A percentile compares a stretch with the other conserved stretches of the same genome.
Evolutionary conservation across 192 early-diverging fungal species (phyloP).

Genomic region (Spinellus fusiger): DNA sequence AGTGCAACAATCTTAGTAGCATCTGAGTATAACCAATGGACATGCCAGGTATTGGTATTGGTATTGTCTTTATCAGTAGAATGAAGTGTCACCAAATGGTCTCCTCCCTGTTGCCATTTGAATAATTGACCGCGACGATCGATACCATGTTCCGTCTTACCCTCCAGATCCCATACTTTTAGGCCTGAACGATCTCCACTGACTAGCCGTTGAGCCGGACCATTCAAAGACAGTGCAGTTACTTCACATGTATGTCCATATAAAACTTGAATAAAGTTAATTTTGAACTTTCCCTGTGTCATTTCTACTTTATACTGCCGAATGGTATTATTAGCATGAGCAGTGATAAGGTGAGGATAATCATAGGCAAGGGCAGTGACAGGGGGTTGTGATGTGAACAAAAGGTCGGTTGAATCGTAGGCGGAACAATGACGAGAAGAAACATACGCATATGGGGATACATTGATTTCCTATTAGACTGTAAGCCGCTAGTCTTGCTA

Average conservation of each 20-base stretch:
- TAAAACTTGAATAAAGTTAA: constrained; percentile 33
- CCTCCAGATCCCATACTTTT: constrained; percentile 41
- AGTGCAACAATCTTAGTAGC: neutral
- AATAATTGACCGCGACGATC: neutral
- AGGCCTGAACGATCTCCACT: constrained; percentile 39
- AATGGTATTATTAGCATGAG: constrained; percentile 43
- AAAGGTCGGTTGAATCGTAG: constrained; percentile 1
- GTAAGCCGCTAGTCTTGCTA: neutral
- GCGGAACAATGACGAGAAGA: constrained; percentile 16
- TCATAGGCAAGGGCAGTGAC: constrained; percentile 32
- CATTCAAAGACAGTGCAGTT: constrained; percentile 41
- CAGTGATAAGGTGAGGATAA: constrained; percentile 36
- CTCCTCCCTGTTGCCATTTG: neutral
- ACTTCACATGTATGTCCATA: constrained; percentile 43
- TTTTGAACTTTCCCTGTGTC: constrained; percentile 1
- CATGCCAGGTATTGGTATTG: neutral
- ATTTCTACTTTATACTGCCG: constrained; percentile 34
- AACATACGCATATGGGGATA: constrained; percentile 5
- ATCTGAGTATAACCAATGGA: neutral
- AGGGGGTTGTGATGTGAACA: constrained; percentile 1
- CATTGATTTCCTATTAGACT: constrained; percentile 12
- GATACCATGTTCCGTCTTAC: neutral
- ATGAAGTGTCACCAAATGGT: neutral
- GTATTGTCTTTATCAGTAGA: neutral
- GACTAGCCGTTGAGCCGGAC: constrained; percentile 26